A percentile compares a stretch with the other conserved stretches of the same genome.
Conservation (phyloP, 2,329 filamentous ascomycete species). For the Xylaria sp. region DNA sequence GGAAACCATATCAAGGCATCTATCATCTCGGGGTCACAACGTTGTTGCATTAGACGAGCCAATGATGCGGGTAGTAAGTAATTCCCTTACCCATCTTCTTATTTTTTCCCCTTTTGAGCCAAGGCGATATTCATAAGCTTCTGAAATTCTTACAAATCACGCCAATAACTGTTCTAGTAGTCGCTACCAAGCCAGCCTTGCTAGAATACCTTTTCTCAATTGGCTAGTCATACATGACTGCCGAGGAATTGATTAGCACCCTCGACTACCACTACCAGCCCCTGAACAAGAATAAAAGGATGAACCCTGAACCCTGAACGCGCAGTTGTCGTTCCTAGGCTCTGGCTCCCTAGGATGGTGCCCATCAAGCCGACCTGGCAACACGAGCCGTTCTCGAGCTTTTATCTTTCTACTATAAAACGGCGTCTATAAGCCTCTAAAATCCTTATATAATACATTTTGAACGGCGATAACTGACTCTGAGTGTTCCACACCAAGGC, state of each 20-base stretch:
- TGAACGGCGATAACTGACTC: neutral
- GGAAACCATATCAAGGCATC: constrained; percentile 39
- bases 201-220: constrained; percentile 24
- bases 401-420: neutral
- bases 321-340: constrained; percentile 18
- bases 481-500: neutral
- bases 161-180: constrained; percentile 16
- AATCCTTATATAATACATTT: neutral
- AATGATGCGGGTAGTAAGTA: constrained; percentile 41
- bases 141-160: neutral
- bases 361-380: constrained; percentile 21
- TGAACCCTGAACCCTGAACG: constrained; percentile 22
- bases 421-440: neutral
- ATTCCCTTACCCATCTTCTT: too few species aligned
- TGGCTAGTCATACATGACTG: constrained; percentile 35
- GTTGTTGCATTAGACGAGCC: constrained; percentile 41
- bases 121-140: neutral
- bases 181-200: constrained; percentile 35
- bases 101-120: neutral
- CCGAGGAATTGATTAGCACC: constrained; percentile 39
- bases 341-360: constrained; percentile 29
- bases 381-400: constrained; percentile 6
- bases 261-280: constrained; percentile 40
- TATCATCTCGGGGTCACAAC: constrained; percentile 36
- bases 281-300: constrained; percentile 11